Base-by-base conservation (phyloP, 345 rosid genomes). In the Schrenkiella parvula region DNA sequence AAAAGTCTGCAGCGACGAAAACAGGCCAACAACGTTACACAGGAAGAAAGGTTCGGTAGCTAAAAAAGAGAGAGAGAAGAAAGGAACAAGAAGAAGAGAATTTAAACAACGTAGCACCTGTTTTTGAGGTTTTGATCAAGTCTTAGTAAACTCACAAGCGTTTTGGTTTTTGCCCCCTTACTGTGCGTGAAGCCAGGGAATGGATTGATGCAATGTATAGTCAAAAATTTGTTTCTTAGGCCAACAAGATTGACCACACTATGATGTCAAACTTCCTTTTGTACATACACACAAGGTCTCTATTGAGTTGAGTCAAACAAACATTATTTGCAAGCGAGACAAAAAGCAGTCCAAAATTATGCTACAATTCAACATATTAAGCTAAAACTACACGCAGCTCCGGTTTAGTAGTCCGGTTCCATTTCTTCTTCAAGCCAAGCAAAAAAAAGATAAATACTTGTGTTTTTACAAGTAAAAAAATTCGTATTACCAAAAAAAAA, bases 1-100 rank as follows among this genome's bases (percentile, higher is more conserved):
- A 88, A 53, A 88, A 85, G 72, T 75, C 79, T n/a, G 71, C 48
- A 55, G 23, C 71, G 28, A 64, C 44, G 11, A 73, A 73, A 3
- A 53, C 76, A 47, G 74, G 58, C 12, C 77, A 63, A 8, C 78
- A 60, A 13, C 74, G 65, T 17, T 75, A 68, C 74, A 35, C 58
- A 53, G 64, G 35, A 53, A 53, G 70, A 75, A 44, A 61, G 62
- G 65, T 15, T 62, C 79, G 74, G 34, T 69, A 75, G 74, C 64
- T 34, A 47, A 48, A 57, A 37, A 43, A 51, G 19, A 50, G 55
- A 50, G 54, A 4, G 8, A 50, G 29, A 48, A 13, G 3, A 21
- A 51, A 42, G 3, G 28, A 60, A 25, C 23, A 47, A 56, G 28
- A 52, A 23, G 58, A 53, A 28, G 23, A 15, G 5, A 51, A 3